Evolutionary conservation across 2,329 filamentous ascomycete species (phyloP).

Genomic region (Paecilomyces sp.): DNA sequence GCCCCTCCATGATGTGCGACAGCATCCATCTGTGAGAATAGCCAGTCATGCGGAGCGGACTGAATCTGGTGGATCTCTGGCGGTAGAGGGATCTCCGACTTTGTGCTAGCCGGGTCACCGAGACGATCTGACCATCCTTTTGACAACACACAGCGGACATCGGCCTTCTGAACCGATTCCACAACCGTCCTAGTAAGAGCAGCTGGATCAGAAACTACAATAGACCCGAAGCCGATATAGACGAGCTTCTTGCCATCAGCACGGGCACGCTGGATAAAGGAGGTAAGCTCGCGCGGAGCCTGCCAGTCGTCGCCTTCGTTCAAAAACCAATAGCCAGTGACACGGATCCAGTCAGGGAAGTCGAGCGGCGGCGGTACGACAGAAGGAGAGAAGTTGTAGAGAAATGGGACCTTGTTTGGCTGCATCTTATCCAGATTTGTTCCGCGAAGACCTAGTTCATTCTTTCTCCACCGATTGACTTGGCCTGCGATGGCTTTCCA

Average conservation of each 20-base stretch:
- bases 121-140: constrained; percentile 95
- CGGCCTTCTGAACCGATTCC: constrained; percentile 81
- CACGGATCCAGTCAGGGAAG: constrained; percentile 94
- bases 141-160: constrained; percentile 87
- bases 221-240: constrained; percentile 94
- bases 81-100: constrained; percentile 63
- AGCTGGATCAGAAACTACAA: constrained; percentile 82
- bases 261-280: constrained; percentile 78
- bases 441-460: constrained; percentile 66
- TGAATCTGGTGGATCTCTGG: constrained; percentile 81
- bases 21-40: constrained; percentile 89
- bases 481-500: constrained; percentile 91
- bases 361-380: constrained; percentile 93
- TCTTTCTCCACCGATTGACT: constrained; percentile 87
- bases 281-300: constrained; percentile 66
- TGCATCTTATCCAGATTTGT: constrained; percentile 88
- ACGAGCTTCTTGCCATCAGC: constrained; percentile 83
- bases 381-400: constrained; percentile 93
- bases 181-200: constrained; percentile 90
- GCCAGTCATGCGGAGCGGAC: constrained; percentile 90
- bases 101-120: constrained; percentile 50
- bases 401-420: constrained; percentile 92
- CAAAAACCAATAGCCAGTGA: constrained; percentile 97
- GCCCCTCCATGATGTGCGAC: constrained; percentile 91
- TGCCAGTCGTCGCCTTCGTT: constrained; percentile 66